Percentiles rank a stretch among this genome's conserved stretches.
Evolutionary conservation across 306 rosid genomes (phyloP).

Genomic region (Castanea crenata): DNA sequence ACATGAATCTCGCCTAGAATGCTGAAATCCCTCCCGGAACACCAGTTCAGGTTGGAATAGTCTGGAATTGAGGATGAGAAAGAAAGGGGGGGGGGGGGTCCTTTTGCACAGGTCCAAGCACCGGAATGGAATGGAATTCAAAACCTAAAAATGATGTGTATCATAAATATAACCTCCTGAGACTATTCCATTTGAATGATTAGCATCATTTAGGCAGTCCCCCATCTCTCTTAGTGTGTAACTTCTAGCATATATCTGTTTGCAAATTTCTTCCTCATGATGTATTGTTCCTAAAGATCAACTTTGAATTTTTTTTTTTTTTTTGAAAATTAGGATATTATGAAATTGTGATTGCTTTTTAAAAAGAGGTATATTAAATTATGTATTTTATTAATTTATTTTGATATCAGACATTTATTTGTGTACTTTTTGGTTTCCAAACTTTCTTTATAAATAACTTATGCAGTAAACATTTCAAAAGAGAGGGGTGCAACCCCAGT

Average conservation of each 20-base stretch:
- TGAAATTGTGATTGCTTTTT: background rate
- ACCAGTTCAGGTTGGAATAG: no score
- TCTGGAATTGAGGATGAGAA: no score
- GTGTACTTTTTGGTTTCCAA: background rate
- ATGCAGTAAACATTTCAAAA: background rate
- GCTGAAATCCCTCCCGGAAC: no score
- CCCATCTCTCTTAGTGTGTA: background rate
- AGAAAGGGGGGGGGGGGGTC: no score
- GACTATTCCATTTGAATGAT: no score
- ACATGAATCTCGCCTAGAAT: no score
- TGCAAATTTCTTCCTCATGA: background rate
- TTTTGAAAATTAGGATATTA: background rate
- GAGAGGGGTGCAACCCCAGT: background rate
- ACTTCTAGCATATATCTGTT: background rate
- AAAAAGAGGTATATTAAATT: background rate
- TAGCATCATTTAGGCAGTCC: background rate
- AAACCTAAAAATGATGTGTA: background rate
- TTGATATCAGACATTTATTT: background rate
- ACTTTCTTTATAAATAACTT: background rate
- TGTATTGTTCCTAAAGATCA: background rate
- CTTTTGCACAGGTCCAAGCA: no score
- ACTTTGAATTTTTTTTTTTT: background rate
- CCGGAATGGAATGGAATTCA: no score
- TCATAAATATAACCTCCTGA: background rate
- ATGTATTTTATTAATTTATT: background rate